Evolutionary conservation across 176 grass and related monocot genomes (phyloP).

Genomic region (Ensete glaucum): DNA sequence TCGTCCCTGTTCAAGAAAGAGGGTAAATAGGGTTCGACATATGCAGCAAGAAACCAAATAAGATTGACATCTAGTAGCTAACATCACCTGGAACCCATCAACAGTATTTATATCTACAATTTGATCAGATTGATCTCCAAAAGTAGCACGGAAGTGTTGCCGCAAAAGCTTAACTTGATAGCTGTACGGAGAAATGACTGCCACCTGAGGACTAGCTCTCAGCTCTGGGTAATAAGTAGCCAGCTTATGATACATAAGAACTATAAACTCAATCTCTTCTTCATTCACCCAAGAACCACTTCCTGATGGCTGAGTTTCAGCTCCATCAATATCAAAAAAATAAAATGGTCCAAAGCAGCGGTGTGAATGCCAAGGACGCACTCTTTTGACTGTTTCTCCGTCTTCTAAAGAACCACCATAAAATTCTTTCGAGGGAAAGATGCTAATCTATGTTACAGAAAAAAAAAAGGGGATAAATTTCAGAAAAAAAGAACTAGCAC

Average conservation of each 20-base stretch:
- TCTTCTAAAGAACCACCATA: constrained; percentile 72
- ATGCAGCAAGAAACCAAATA: constrained; percentile 13
- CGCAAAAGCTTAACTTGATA: constrained; percentile 71
- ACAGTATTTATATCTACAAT: constrained; percentile 88
- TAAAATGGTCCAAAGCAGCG: constrained; percentile 79
- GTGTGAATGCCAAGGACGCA: constrained; percentile 56
- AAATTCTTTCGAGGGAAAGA: constrained; percentile 96
- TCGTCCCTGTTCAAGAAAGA: constrained; percentile 39
- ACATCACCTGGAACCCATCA: constrained; percentile 85
- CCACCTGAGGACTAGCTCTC: constrained; percentile 58
- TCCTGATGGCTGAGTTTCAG: constrained; percentile 62
- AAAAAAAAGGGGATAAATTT: constrained; percentile 6
- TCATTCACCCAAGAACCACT: constrained; percentile 88
- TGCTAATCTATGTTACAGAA: constrained; percentile 57
- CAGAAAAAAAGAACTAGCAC: background rate
- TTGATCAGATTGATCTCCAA: constrained; percentile 75
- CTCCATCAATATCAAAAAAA: constrained; percentile 82
- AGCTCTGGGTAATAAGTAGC: constrained; percentile 51
- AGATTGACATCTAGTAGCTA: constrained; percentile 10
- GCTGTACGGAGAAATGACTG: constrained; percentile 81
- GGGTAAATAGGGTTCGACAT: background rate
- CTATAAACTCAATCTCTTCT: constrained; percentile 82
- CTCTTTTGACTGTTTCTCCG: constrained; percentile 51
- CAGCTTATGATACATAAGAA: constrained; percentile 65
- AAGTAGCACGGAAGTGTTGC: constrained; percentile 60